A percentile compares a stretch with the other conserved stretches of the same genome.
phyloP scores from a whole-genome alignment of 2,329 filamentous ascomycete genomes.

The Pyrenochaeta sp. region DNA sequence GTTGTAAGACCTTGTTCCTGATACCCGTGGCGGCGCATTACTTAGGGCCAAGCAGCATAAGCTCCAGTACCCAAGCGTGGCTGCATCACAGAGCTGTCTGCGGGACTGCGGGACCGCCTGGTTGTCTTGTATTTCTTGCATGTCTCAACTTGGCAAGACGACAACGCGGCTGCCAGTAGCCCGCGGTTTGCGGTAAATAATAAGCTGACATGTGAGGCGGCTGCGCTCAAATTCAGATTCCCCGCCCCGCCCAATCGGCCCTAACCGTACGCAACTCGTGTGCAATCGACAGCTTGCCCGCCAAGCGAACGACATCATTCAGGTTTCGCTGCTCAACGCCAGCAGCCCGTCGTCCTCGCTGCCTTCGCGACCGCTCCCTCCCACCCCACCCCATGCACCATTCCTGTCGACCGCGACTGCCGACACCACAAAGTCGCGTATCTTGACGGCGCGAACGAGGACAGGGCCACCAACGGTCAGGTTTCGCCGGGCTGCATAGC shows the following conservation, averaged over 20 bases:
- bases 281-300: constrained; percentile 21
- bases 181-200: constrained; percentile 3
- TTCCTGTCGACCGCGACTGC: constrained; percentile 21
- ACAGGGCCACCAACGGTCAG: constrained; percentile 16
- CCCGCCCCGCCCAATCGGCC: constrained; percentile 29
- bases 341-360: constrained; percentile 3
- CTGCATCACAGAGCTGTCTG: constrained; percentile 22
- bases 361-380: constrained; percentile 9
- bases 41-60: constrained; percentile 25
- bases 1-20: constrained; percentile 15
- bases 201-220: constrained; percentile 22
- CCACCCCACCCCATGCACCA: constrained; percentile 23
- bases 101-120: neutral
- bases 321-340: constrained; percentile 19
- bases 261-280: constrained; percentile 21
- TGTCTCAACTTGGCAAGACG: constrained; percentile 8
- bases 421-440: constrained; percentile 12
- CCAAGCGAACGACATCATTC: constrained; percentile 40
- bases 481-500: constrained; percentile 29
- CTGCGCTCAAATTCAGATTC: constrained; percentile 11
- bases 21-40: constrained; percentile 9
- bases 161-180: constrained; percentile 2
- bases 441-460: constrained; percentile 21
- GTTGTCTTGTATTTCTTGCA: neutral
- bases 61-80: constrained; percentile 25